phyloP scores from a whole-genome alignment of 352 stramenopile genomes.

The Phytophthora hibernalis region DNA sequence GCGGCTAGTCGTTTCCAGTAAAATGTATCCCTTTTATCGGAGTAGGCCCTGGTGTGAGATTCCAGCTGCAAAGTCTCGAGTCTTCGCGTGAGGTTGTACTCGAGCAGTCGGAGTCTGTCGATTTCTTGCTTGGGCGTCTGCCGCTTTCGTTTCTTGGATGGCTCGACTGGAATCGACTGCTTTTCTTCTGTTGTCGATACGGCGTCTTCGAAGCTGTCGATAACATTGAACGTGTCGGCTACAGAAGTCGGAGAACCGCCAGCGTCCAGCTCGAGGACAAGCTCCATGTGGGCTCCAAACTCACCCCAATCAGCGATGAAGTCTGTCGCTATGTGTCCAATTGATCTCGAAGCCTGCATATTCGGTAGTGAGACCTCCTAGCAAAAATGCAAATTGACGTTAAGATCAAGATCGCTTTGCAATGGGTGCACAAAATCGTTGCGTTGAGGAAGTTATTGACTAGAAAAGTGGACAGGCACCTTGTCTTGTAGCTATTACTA shows the following conservation, averaged over 20 bases:
- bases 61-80: constrained; percentile 3
- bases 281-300: background rate
- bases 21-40: background rate
- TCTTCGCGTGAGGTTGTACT: constrained; percentile 6
- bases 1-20: constrained; percentile 7
- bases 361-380: constrained; percentile 21
- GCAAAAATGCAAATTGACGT: constrained; percentile 10
- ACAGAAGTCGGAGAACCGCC: background rate
- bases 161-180: background rate
- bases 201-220: background rate
- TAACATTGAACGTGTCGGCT: background rate
- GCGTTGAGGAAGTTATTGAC: constrained; percentile 3
- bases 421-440: background rate
- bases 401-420: background rate
- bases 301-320: constrained; percentile 3
- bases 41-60: background rate
- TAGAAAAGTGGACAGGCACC: background rate
- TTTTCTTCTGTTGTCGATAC: background rate
- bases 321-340: background rate
- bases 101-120: constrained; percentile 8
- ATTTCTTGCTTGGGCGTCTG: constrained; percentile 25
- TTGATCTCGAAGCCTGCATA: background rate
- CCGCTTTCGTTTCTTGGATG: constrained; percentile 4
- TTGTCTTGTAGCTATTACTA: background rate
- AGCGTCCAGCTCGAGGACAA: background rate